Evolutionary conservation across 139 green algal genomes (phyloP).

Genomic region (Volvox reticuliferus): DNA sequence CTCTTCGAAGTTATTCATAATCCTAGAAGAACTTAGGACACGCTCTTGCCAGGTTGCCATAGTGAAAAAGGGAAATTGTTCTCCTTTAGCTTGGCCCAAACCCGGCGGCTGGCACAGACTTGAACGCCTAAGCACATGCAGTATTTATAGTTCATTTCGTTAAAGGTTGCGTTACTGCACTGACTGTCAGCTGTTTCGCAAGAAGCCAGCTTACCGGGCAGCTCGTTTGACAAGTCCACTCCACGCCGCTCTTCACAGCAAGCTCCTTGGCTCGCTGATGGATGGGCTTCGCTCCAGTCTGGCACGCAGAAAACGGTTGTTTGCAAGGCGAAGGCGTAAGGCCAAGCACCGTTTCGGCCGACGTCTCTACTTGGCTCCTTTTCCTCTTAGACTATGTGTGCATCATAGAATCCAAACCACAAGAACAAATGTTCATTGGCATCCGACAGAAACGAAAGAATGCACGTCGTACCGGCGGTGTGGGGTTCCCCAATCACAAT

Average conservation of each 20-base stretch:
- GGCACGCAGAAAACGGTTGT: too few species aligned
- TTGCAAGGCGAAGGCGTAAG: too few species aligned
- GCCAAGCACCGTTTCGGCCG: too few species aligned
- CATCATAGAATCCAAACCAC: too few species aligned
- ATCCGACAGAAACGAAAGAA: too few species aligned
- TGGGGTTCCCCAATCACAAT: too few species aligned
- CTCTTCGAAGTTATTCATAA: neutral
- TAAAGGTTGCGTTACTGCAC: neutral
- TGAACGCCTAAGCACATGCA: neutral
- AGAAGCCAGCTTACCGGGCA: neutral
- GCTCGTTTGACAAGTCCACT: neutral
- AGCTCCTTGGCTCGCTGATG: too few species aligned
- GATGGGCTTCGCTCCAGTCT: too few species aligned
- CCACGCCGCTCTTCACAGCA: neutral
- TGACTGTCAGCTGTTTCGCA: neutral
- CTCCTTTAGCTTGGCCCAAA: neutral
- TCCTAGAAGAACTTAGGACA: neutral
- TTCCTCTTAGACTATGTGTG: too few species aligned
- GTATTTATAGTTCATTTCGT: neutral
- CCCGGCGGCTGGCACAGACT: neutral
- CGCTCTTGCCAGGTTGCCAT: neutral
- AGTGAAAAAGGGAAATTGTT: neutral
- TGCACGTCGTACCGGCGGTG: too few species aligned
- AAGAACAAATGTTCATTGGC: too few species aligned
- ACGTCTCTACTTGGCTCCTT: too few species aligned